Base-by-base conservation (phyloP, 2,329 filamentous ascomycete species). In the Colletotrichum godetiae region DNA sequence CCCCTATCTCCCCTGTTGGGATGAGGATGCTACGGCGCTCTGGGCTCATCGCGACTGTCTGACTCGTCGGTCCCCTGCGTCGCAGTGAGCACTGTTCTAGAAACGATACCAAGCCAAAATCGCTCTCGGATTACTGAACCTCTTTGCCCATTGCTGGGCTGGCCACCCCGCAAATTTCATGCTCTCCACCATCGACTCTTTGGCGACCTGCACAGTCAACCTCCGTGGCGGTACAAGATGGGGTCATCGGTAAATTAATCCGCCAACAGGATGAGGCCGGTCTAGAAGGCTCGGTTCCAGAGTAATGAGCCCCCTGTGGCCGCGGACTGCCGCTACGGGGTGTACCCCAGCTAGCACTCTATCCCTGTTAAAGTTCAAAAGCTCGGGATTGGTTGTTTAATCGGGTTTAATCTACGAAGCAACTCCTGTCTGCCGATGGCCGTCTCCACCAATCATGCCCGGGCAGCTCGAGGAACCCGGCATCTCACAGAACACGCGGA, bases 231-330 rank as follows among this genome's bases (percentile, higher is more conserved):
- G 52, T 22, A 27, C n/a, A 8, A 13, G 24, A 52, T 37, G 37
- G 35, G 24, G 31, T 29, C 35, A 7, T 46, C 22, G 63, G 64
- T 22, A 27, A 31, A 73, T 61, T 73, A 57, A 73, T 70, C 67
- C 67, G 70, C 70, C 70, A 65, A 73, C 53, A 60, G 58, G 70
- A 53, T 24, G 33, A 52, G 52, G 53, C 53, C 33, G 37, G 42
- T 64, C 46, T 33, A 29, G 49, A 65, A 31, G 33, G 55, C 55
- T n/a, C 27, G 33, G 35, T 65, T 52, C 24, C 55, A 37, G 46
- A 59, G 7, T 29, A 15, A 69, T 61, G 60, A 73, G 3, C 60
- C 52, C 33, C 67, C 22, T 52, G 24, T 13, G 12, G 8, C 29
- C 71, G 49, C n/a, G 29, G 29, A 49, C 60, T 57, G 42, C 55